Percentiles rank a stretch among this genome's conserved stretches.
These are phyloP conservation scores for Fusarium sp. DNA, from an alignment of 2,329 filamentous ascomycete genomes.

Conservation along the genomic window DNA sequence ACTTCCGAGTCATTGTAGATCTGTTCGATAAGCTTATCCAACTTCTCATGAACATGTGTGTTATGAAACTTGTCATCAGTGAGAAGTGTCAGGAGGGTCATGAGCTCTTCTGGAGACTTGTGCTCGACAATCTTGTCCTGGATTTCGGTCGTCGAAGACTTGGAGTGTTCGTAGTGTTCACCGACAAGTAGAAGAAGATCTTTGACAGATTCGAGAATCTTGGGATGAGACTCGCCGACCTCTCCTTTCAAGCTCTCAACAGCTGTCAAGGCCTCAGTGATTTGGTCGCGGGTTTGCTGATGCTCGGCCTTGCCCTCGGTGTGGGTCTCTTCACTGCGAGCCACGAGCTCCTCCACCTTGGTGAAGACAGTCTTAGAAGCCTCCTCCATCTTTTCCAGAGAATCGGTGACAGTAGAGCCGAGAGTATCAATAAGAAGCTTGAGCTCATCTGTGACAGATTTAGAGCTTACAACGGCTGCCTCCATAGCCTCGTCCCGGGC, in stretches of 20 bases:
- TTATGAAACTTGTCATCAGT: conserved; percentile 59
- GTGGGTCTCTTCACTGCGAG: conserved; percentile 79
- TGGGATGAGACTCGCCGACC: conserved; percentile 84
- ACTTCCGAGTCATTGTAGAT: conserved; percentile 42
- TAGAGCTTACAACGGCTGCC: conserved; percentile 77
- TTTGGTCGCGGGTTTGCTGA: conserved; percentile 81
- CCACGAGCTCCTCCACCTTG: conserved; percentile 81
- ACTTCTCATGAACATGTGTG: conserved; percentile 45
- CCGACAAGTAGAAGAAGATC: conserved; percentile 85
- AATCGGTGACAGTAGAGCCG: conserved; percentile 80
- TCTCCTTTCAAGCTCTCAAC: conserved; percentile 82
- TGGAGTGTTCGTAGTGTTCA: conserved; percentile 89
- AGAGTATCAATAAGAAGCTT: conserved; percentile 87
- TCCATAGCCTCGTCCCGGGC: conserved; percentile 78
- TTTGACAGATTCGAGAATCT: conserved; percentile 85
- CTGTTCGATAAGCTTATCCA: conserved; percentile 40
- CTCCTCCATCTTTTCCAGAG: conserved; percentile 85
- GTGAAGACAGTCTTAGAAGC: conserved; percentile 88
- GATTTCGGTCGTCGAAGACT: conserved; percentile 66
- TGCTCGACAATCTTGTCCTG: conserved; percentile 69
- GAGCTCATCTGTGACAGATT: conserved; percentile 85
- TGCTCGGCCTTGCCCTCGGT: conserved; percentile 81
- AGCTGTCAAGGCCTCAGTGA: conserved; percentile 76
- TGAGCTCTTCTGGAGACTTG: conserved; percentile 66
- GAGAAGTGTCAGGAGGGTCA: conserved; percentile 57